Conservation (phyloP, 768 basidiomycete species). For the Serendipita vermifera region DNA sequence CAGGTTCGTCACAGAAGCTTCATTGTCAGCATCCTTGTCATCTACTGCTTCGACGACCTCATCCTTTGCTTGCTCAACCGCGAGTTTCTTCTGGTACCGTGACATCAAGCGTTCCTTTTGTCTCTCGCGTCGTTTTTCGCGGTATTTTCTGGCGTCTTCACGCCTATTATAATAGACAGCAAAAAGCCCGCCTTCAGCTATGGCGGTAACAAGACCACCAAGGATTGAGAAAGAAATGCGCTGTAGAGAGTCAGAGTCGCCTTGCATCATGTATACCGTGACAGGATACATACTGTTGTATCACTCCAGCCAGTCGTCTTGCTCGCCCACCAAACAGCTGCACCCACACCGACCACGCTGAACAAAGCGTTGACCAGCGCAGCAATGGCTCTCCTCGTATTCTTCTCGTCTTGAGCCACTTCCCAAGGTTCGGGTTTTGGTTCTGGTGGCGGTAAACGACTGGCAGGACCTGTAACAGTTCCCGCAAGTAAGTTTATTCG, state of each 20-base stretch:
- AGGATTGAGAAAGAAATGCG: neutral
- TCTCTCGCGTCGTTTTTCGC: neutral
- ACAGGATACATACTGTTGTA: neutral
- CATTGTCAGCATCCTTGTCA: neutral
- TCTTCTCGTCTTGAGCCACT: constrained; percentile 8
- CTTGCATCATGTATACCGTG: too few species aligned
- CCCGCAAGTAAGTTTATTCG: neutral
- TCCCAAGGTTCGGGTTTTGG: constrained; percentile 7
- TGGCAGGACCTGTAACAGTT: neutral
- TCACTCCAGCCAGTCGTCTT: constrained; percentile 3
- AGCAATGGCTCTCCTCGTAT: constrained; percentile 1
- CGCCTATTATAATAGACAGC: constrained; percentile 4
- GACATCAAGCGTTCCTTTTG: neutral
- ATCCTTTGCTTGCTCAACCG: too few species aligned
- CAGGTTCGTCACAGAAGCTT: too few species aligned
- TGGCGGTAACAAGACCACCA: neutral
- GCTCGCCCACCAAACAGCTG: constrained; percentile 7
- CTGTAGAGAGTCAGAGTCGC: neutral
- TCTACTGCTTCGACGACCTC: too few species aligned
- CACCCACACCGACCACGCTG: constrained; percentile 1
- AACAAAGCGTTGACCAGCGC: constrained; percentile 5
- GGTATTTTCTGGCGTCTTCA: neutral
- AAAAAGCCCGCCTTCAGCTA: constrained; percentile 6
- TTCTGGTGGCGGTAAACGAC: neutral
- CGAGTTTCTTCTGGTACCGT: neutral